Conservation (phyloP, 164 flowering plant species). For the Platanus orientalis region DNA sequence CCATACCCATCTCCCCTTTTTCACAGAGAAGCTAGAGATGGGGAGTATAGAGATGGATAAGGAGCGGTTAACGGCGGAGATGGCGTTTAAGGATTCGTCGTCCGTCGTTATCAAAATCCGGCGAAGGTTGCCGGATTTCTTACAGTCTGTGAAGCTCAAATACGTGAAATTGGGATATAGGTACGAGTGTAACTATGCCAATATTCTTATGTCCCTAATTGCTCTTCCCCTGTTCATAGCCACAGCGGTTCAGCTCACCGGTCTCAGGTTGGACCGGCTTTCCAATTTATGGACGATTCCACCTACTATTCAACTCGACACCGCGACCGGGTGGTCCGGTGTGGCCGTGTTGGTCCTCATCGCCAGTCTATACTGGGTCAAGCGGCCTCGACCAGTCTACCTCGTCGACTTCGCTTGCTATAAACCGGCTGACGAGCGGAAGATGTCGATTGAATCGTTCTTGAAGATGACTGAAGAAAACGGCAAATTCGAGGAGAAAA, state of each 20-base stretch:
- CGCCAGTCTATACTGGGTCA: slow-evolving; percentile 41
- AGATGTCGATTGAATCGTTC: slow-evolving; percentile 50
- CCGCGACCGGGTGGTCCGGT: slow-evolving; percentile 15
- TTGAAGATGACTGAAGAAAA: slow-evolving; percentile 54
- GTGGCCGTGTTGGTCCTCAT: slow-evolving; percentile 22
- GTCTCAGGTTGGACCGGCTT: slow-evolving; percentile 2
- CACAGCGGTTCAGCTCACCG: neutral
- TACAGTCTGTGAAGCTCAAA: slow-evolving; percentile 85
- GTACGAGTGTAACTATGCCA: slow-evolving; percentile 3
- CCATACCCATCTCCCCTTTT: neutral
- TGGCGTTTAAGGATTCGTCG: slow-evolving; percentile 48
- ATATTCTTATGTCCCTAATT: slow-evolving; percentile 4
- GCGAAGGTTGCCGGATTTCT: slow-evolving; percentile 42
- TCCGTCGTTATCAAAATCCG: slow-evolving; percentile 77
- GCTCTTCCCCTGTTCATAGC: neutral
- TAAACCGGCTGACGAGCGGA: slow-evolving; percentile 58
- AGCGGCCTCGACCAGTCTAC: slow-evolving; percentile 49
- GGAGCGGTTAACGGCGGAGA: slow-evolving; percentile 60
- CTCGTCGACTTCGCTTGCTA: slow-evolving; percentile 73
- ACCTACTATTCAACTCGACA: slow-evolving; percentile 8
- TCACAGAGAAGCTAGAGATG: neutral
- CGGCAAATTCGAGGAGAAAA: slow-evolving; percentile 49
- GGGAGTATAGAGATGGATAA: slow-evolving; percentile 42
- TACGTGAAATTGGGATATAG: slow-evolving; percentile 60
- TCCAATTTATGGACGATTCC: slow-evolving; percentile 7